A percentile compares a stretch with the other conserved stretches of the same genome.
Evolutionary conservation across 805 yeast genomes (phyloP).

Genomic region (Grigorovia transvaalensis): DNA sequence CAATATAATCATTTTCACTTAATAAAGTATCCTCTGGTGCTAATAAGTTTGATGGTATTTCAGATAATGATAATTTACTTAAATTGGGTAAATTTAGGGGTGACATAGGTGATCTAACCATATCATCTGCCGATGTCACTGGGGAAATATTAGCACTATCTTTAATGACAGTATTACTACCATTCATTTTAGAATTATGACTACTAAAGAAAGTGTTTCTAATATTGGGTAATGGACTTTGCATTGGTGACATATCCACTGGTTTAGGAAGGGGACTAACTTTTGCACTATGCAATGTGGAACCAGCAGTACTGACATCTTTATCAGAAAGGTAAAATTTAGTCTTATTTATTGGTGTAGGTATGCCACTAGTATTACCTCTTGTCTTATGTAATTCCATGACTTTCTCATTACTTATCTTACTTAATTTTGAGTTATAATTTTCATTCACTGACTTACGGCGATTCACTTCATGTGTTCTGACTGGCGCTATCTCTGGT

Average conservation of each 20-base stretch:
- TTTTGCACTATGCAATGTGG: not conserved
- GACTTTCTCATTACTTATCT: slow-evolving; percentile 13
- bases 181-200: slow-evolving; percentile 1
- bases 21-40: slow-evolving; percentile 14
- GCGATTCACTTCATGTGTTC: not conserved
- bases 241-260: slow-evolving; percentile 6
- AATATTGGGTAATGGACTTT: slow-evolving; percentile 9
- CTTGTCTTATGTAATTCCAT: slow-evolving; percentile 15
- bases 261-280: not conserved
- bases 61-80: slow-evolving; percentile 13
- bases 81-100: slow-evolving; percentile 8
- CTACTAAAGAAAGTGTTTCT: slow-evolving; percentile 1
- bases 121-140: not conserved
- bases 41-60: slow-evolving; percentile 7
- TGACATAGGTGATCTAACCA: not conserved
- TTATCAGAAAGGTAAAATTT: not conserved
- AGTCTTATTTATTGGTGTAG: not conserved
- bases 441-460: slow-evolving; percentile 1
- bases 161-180: not conserved
- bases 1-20: slow-evolving; percentile 16
- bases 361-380: slow-evolving; percentile 1
- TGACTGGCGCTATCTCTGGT: not conserved
- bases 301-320: not conserved
- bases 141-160: not conserved
- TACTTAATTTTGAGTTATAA: slow-evolving; percentile 1